phyloP scores from a whole-genome alignment of 2,329 filamentous ascomycete genomes.

The Metarhizium sp. region DNA sequence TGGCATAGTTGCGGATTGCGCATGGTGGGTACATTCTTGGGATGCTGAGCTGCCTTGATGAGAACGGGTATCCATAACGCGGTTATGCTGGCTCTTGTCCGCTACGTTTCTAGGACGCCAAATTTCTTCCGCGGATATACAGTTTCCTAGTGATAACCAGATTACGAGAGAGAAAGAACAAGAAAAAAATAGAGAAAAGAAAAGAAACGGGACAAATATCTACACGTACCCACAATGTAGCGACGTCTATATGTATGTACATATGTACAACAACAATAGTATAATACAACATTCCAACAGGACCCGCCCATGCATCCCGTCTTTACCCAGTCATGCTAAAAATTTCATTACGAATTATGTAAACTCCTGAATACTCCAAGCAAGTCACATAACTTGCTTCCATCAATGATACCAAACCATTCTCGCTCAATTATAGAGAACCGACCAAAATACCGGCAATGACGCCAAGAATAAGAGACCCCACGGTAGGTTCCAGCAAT shows the following conservation, averaged over 20 bases:
- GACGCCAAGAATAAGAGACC: slow-evolving; percentile 1
- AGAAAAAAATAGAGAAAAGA: too few species aligned
- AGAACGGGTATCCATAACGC: too few species aligned
- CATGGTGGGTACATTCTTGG: neutral
- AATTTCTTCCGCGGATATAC: too few species aligned
- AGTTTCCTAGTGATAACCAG: too few species aligned
- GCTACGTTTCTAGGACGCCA: too few species aligned
- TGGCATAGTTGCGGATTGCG: neutral
- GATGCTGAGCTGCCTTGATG: too few species aligned
- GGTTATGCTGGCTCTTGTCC: too few species aligned
- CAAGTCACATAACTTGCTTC: neutral
- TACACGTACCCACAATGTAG: neutral
- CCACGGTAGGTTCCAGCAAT: neutral
- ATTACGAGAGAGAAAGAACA: too few species aligned
- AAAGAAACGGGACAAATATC: neutral
- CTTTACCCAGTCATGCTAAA: neutral
- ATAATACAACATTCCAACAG: neutral
- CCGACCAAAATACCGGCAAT: slow-evolving; percentile 1
- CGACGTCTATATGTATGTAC: neutral
- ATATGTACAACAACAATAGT: neutral
- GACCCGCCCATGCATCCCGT: slow-evolving; percentile 1
- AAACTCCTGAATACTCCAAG: neutral
- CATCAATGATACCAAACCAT: neutral
- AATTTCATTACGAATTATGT: neutral
- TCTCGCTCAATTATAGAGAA: neutral